Conservation (phyloP, 176 grass and related monocot species). For the Oryza brachyantha region DNA sequence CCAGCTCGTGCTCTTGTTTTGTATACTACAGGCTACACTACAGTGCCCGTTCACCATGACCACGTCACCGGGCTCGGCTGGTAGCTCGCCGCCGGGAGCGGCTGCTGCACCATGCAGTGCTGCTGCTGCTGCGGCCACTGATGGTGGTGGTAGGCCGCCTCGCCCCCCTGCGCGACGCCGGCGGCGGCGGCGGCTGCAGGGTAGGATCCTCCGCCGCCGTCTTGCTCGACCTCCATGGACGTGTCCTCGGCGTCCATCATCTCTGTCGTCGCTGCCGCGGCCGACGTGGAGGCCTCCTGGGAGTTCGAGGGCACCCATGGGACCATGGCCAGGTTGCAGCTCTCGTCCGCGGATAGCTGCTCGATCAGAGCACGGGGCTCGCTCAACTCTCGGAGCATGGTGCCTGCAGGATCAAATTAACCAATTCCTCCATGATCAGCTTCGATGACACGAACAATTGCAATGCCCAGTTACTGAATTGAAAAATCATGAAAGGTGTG, state of each 20-base stretch:
- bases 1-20: too few relatives aligned
- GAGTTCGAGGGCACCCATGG: slow-evolving; percentile 23
- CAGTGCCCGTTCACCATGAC: slow-evolving; percentile 21
- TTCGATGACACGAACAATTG: not conserved
- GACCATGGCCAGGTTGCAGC: slow-evolving; percentile 34
- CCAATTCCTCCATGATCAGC: too few relatives aligned
- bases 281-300: not conserved
- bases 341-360: slow-evolving; percentile 5
- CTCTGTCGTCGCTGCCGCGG: not conserved
- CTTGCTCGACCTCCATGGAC: slow-evolving; percentile 42
- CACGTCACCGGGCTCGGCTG: slow-evolving; percentile 29
- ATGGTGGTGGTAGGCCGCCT: not conserved
- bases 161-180: not conserved
- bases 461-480: not conserved
- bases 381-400: slow-evolving; percentile 29
- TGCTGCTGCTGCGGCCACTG: not conserved
- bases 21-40: not conserved
- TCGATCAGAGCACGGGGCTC: slow-evolving; percentile 18
- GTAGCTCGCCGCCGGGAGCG: slow-evolving; percentile 29
- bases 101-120: slow-evolving; percentile 36
- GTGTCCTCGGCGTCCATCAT: slow-evolving; percentile 43
- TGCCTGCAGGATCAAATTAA: slow-evolving; percentile 22
- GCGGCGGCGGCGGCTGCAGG: too few relatives aligned
- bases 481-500: too few relatives aligned
- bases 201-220: not conserved